Evolutionary conservation across 257 asterid species (phyloP), one percentile per base, ranked within the genome.

Genomic region (Plantago major): DNA sequence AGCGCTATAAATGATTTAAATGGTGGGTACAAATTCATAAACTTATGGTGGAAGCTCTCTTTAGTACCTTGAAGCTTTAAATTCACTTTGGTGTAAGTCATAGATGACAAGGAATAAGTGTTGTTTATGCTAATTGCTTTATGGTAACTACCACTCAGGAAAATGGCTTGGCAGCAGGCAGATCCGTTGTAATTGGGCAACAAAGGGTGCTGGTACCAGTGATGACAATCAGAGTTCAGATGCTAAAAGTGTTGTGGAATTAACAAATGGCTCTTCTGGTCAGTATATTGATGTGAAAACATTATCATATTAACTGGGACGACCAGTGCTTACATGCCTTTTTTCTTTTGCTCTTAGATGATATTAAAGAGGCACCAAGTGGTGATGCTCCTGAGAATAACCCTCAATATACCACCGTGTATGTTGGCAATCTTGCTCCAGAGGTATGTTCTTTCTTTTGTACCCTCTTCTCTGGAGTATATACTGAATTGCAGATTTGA

Each of bases 171-270:
- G 95, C 37, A 89, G 89, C 73, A 84, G 95, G 66, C 97, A 89
- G 71, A 89, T 89, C 47, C 94, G 97, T 17, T 89, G 97, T 84
- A 89, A 89, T 65, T 89, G 97, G 97, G 97, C 95, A 11, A 65
- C 95, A 2, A 91, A 91, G 79, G 96, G 98, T 76, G 96, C 92
- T 45, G 86, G 74, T 43, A 54, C 78, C 71, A 82, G 83, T 45
- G 98, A 91, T 57, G 96, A 88, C 64, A 84, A 86, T 67, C 94
- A 68, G 77, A 88, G 46, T 71, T 81, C 94, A 49, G 98, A 91
- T 69, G 75, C 84, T 58, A 91, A 88, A 84, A 86, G 90, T 75
- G 84, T 85, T 40, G 90, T 91, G 70, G 98, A 91, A 67, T 81
- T 88, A 67, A 82, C 96, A 60, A 76, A 78, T 78, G 95, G 90